A percentile compares a stretch with the other conserved stretches of the same genome.
Conservation (phyloP, 2,329 filamentous ascomycete species). For the Nakataea oryzae region DNA sequence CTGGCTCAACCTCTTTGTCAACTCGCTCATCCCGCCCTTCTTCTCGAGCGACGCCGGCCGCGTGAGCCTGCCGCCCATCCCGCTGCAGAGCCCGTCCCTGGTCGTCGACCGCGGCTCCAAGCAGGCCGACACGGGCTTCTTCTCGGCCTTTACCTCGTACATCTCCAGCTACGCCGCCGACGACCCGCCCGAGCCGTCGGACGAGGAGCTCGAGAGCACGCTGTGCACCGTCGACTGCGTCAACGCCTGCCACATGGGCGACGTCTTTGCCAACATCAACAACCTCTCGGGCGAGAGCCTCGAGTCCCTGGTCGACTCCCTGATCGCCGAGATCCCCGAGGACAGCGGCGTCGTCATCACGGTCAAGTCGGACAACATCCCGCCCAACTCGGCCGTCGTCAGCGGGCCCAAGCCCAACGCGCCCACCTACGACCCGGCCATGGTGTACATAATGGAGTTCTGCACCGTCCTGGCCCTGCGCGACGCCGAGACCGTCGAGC, state of each 20-base stretch:
- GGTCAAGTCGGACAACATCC: slow-evolving; percentile 75
- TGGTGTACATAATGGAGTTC: slow-evolving; percentile 86
- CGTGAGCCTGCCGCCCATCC: slow-evolving; percentile 69
- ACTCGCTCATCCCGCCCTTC: slow-evolving; percentile 80
- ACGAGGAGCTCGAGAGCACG: slow-evolving; percentile 93
- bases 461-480: slow-evolving; percentile 73
- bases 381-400: slow-evolving; percentile 38
- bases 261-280: slow-evolving; percentile 72
- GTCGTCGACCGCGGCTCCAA: slow-evolving; percentile 81
- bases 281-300: slow-evolving; percentile 25
- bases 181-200: slow-evolving; percentile 92
- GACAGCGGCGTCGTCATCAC: slow-evolving; percentile 68
- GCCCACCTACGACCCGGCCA: slow-evolving; percentile 69
- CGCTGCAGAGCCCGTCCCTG: slow-evolving; percentile 82
- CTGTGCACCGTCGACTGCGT: slow-evolving; percentile 91
- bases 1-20: slow-evolving; percentile 91
- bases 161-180: slow-evolving; percentile 98
- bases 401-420: slow-evolving; percentile 49
- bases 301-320: slow-evolving; percentile 50
- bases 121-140: slow-evolving; percentile 69
- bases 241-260: slow-evolving; percentile 74
- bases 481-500: slow-evolving; percentile 60
- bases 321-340: slow-evolving; percentile 78
- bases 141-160: slow-evolving; percentile 91
- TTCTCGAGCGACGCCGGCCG: slow-evolving; percentile 52